Evolutionary conservation across 2,329 filamentous ascomycete genomes (phyloP).

Genomic region (Davidsoniella eucalypti): DNA sequence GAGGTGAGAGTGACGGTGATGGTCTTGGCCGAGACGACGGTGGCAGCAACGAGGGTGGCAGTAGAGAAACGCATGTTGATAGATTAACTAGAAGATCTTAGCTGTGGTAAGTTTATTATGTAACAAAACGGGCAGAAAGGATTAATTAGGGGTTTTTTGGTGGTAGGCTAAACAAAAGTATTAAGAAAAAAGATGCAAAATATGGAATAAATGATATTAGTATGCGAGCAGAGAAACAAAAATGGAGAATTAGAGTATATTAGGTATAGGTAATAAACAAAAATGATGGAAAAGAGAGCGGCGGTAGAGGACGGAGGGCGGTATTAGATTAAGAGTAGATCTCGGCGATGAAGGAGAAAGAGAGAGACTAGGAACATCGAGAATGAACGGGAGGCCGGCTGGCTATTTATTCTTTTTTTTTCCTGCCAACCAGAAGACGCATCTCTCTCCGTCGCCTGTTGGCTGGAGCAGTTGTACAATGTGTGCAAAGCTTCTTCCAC

Average conservation of each 20-base stretch:
- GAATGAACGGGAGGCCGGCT: neutral
- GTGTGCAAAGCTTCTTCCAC: no score
- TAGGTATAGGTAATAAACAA: neutral
- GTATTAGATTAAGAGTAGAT: neutral
- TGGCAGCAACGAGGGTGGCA: constrained; percentile 1
- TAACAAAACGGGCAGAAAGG: neutral
- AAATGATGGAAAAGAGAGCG: neutral
- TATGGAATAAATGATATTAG: no score
- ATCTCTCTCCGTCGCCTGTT: no score
- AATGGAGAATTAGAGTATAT: neutral
- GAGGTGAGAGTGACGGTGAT: constrained; percentile 27
- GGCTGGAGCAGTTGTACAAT: no score
- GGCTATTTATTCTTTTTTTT: neutral
- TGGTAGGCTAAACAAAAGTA: neutral
- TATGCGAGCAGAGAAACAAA: neutral
- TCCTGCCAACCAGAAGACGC: no score
- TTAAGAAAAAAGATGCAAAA: neutral
- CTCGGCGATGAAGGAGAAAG: neutral
- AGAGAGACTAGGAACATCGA: neutral
- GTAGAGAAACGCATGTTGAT: constrained; percentile 5
- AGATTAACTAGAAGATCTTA: neutral
- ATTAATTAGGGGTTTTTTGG: neutral
- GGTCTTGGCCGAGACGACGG: constrained; percentile 15
- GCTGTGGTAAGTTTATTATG: no score
- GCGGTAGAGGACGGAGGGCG: neutral